Evolutionary conservation across 2,329 filamentous ascomycete species (phyloP), one percentile per base, ranked within the genome.

Genomic region (Penicillium concentricum): DNA sequence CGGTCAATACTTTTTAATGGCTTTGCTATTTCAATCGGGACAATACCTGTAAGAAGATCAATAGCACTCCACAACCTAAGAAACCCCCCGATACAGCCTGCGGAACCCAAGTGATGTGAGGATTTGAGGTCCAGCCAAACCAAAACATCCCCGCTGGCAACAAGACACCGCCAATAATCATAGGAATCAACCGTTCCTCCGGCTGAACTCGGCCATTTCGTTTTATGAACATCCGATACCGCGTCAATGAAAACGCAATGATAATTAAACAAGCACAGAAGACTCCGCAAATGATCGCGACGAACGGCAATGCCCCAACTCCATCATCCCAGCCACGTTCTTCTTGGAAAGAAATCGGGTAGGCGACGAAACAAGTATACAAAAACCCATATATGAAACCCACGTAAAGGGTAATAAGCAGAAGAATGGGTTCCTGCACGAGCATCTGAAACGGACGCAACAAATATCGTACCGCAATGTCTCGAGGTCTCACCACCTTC

Each of bases 201-300:
- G 78, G 78, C 2, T 63, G 49, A 1, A 68, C 59, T 5, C 55
- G 44, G 5, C 67, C 69, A 7, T 57, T 50, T 7, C 54, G 41
- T 20, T 52, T 30, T 13, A 68, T 30, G 5, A 60, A 58, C 5
- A 57, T 54, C n/a, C 69, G 66, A 53, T 72, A 72, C 13, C 67
- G 65, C 2, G 69, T 72, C 52, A 69, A 69, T 7, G 71, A 73
- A 9, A 68, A 60, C 13, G 59, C 65, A 35, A 72, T 62, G 30
- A 75, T 71, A n/a, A 69, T 52, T 2, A 56, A 57, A 7, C 63
- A 66, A 1, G 70, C 73, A 9, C 66, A 47, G 6, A 72, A 42
- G 12, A 82, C 78, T 9, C 80, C 80, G 5, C 77, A 65, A 28
- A 79, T 75, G 20, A 81, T 67, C 13, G 71, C 76, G 2, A 81